A percentile compares a stretch with the other conserved stretches of the same genome.
Evolutionary conservation across 768 basidiomycete species (phyloP).

Genomic region (Pleurotus djamor): DNA sequence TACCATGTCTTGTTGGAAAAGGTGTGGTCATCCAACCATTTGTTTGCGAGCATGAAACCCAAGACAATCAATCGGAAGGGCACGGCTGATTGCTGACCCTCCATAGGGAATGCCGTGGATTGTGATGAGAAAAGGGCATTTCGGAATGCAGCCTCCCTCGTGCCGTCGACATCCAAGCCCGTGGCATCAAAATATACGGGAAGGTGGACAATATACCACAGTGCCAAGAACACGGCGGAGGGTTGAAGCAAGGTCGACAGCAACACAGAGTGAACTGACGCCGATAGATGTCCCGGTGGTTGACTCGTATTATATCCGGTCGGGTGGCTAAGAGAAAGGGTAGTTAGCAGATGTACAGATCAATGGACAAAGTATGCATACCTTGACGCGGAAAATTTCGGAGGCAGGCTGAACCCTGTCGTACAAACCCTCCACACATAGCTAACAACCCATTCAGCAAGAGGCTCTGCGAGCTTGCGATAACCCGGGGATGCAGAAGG

Average conservation of each 20-base stretch:
- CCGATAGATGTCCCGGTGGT: constrained; percentile 54
- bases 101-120: constrained; percentile 37
- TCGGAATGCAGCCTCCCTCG: constrained; percentile 65
- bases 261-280: constrained; percentile 68
- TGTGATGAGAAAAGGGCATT: constrained; percentile 57
- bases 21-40: constrained; percentile 87
- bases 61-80: constrained; percentile 76
- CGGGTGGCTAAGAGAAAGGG: constrained; percentile 24
- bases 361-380: constrained; percentile 32
- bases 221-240: constrained; percentile 71
- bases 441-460: constrained; percentile 76
- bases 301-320: constrained; percentile 18
- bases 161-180: constrained; percentile 46
- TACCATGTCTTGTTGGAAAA: constrained; percentile 91
- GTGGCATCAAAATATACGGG: constrained; percentile 65
- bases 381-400: constrained; percentile 50
- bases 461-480: constrained; percentile 72
- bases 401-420: constrained; percentile 61
- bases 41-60: constrained; percentile 85
- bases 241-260: constrained; percentile 81
- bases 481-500: constrained; percentile 55
- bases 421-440: constrained; percentile 86
- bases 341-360: constrained; percentile 18
- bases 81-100: constrained; percentile 53
- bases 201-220: constrained; percentile 82